phyloP scores from a whole-genome alignment of 345 rosid genomes.

The Lagerstroemia speciosa region DNA sequence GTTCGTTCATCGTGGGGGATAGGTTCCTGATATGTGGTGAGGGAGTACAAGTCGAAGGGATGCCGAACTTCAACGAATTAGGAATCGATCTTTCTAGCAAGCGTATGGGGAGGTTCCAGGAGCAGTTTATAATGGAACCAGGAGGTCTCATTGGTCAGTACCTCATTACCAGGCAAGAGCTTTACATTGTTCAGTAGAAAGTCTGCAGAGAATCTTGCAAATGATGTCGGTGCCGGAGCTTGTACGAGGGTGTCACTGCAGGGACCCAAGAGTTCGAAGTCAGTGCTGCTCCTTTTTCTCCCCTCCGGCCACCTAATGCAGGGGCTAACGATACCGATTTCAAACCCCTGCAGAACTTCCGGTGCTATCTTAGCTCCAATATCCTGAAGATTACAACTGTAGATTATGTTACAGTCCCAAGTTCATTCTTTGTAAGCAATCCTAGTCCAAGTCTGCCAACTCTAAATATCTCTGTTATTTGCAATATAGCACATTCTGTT shows the following conservation, averaged over 20 bases:
- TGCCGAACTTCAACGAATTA: constrained; percentile 77
- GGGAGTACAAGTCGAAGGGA: constrained; percentile 83
- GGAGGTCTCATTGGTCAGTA: constrained; percentile 57
- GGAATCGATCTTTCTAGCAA: constrained; percentile 60
- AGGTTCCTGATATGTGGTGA: constrained; percentile 92
- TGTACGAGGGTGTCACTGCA: too few species aligned
- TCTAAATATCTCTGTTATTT: too few species aligned
- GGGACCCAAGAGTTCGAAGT: too few species aligned
- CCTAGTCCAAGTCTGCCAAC: too few species aligned
- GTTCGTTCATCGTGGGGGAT: constrained; percentile 79
- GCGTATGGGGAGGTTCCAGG: constrained; percentile 81
- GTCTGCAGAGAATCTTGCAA: not conserved
- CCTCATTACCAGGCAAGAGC: constrained; percentile 63
- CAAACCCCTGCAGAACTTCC: too few species aligned
- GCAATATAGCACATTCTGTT: not conserved
- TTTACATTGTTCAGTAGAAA: constrained; percentile 34
- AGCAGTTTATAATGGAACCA: constrained; percentile 64
- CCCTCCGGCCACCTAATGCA: too few species aligned
- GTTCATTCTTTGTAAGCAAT: not conserved
- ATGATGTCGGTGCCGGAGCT: too few species aligned
- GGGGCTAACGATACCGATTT: too few species aligned
- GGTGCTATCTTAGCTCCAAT: too few species aligned
- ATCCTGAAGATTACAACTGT: too few species aligned
- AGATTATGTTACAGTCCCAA: not conserved
- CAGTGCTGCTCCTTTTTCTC: too few species aligned